phyloP scores from a whole-genome alignment of 2,329 filamentous ascomycete genomes.

The Alternaria arbusti region DNA sequence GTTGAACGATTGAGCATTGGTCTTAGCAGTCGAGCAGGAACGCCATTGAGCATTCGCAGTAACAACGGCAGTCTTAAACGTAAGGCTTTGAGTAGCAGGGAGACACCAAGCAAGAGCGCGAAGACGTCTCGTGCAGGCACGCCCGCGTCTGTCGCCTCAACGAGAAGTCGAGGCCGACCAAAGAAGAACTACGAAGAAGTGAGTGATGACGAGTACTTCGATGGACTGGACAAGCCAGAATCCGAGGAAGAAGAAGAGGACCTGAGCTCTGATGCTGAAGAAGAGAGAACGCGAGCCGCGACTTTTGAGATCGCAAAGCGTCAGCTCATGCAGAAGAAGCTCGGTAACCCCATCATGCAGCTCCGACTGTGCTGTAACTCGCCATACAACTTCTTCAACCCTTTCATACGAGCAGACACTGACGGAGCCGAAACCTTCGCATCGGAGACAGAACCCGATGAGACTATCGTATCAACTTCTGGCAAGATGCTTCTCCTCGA shows the following conservation, averaged over 20 bases:
- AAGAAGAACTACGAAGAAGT: constrained; percentile 71
- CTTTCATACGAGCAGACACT: constrained; percentile 66
- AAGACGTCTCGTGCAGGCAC: constrained; percentile 80
- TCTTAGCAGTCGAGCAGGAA: constrained; percentile 52
- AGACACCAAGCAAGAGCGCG: constrained; percentile 70
- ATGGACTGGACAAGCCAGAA: constrained; percentile 69
- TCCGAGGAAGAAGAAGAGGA: constrained; percentile 52
- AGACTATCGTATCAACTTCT: constrained; percentile 82
- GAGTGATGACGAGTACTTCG: constrained; percentile 85
- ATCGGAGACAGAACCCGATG: constrained; percentile 67
- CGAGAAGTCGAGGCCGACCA: constrained; percentile 60
- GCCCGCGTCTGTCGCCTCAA: constrained; percentile 62
- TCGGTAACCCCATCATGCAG: constrained; percentile 93
- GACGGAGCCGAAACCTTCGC: constrained; percentile 52
- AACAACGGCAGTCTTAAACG: constrained; percentile 63
- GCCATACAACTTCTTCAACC: constrained; percentile 96
- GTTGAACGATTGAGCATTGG: constrained; percentile 65
- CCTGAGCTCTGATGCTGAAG: constrained; percentile 57
- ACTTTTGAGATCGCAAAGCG: constrained; percentile 82
- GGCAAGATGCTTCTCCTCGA: constrained; percentile 97
- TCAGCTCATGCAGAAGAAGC: constrained; percentile 87
- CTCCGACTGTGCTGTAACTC: constrained; percentile 90
- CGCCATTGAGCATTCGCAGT: constrained; percentile 52
- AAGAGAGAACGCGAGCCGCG: constrained; percentile 69
- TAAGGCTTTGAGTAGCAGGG: constrained; percentile 55